A percentile compares a stretch with the other conserved stretches of the same genome.
These are phyloP conservation scores for Camellia granthamiana DNA, from an alignment of 148 eudicot genomes.

Conservation along the genomic window DNA sequence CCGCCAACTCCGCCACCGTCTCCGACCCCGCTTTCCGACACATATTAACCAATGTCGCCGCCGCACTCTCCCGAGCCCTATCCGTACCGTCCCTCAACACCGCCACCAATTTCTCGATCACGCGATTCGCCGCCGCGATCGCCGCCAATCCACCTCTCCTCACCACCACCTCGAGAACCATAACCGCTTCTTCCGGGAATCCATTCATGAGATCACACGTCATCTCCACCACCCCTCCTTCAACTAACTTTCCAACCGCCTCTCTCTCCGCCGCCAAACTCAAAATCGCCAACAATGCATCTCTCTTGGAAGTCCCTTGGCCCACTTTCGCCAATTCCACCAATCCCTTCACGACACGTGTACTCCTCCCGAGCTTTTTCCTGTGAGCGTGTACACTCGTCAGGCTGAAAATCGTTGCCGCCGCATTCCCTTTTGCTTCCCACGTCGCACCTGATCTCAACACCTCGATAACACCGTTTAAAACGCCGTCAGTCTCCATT, in stretches of 20 bases:
- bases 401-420: conserved; percentile 77
- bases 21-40: conserved; percentile 86
- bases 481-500: conserved; percentile 73
- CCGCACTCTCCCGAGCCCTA: conserved; percentile 64
- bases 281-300: conserved; percentile 78
- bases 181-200: conserved; percentile 62
- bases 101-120: conserved; percentile 42
- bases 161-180: conserved; percentile 66
- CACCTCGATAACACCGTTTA: conserved; percentile 70
- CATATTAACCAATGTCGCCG: conserved; percentile 67
- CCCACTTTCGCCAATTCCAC: conserved; percentile 65
- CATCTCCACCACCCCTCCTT: conserved; percentile 61
- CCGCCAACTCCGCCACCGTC: conserved; percentile 67
- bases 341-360: conserved; percentile 70
- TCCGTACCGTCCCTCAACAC: conserved; percentile 63
- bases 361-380: conserved; percentile 59
- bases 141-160: conserved; percentile 77
- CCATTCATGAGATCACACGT: conserved; percentile 41
- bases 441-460: conserved; percentile 72
- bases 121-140: conserved; percentile 41
- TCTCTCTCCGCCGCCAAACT: conserved; percentile 80
- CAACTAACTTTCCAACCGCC: conserved; percentile 57
- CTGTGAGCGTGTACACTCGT: conserved; percentile 51
- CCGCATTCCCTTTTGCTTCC: conserved; percentile 97
- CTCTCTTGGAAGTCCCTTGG: conserved; percentile 49